These are phyloP conservation scores for Exophiala bonariae DNA, from an alignment of 2,329 filamentous ascomycete genomes.

Conservation along the genomic window DNA sequence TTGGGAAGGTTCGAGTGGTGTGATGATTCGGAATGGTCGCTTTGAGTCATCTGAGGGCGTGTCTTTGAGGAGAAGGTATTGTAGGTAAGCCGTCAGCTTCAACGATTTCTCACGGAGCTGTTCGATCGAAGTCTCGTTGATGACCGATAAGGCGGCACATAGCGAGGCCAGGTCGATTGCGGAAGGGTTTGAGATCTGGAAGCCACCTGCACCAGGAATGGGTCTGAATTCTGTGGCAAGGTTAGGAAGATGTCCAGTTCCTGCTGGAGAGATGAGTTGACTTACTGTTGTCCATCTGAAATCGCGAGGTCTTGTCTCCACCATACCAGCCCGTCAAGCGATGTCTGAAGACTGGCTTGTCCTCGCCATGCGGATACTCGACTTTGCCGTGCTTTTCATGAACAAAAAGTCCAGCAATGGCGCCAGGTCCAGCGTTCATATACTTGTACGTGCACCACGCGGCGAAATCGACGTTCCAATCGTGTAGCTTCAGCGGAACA, in stretches of 20 bases:
- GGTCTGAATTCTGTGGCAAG: conserved; percentile 64
- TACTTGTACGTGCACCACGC: conserved; percentile 97
- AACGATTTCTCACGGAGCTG: conserved; percentile 71
- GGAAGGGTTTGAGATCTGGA: conserved; percentile 78
- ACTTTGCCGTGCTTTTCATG: conserved; percentile 71
- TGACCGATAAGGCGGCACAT: conserved; percentile 70
- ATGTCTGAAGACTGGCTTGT: conserved; percentile 53
- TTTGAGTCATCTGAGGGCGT: conserved; percentile 21
- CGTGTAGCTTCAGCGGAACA: conserved; percentile 74
- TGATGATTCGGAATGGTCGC: conserved; percentile 63
- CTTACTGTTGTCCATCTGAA: conserved; percentile 74
- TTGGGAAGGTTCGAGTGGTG: conserved; percentile 65
- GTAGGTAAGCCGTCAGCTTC: conserved; percentile 73
- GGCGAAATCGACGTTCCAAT: conserved; percentile 90
- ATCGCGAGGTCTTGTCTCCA: conserved; percentile 71
- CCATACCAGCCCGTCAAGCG: conserved; percentile 87
- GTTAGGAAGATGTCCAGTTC: conserved; percentile 21
- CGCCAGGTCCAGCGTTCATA: conserved; percentile 80
- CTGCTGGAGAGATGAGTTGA: not conserved
- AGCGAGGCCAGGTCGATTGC: conserved; percentile 77
- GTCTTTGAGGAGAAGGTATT: conserved; percentile 59
- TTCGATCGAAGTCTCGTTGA: conserved; percentile 68
- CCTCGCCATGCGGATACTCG: conserved; percentile 29
- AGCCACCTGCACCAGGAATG: conserved; percentile 75
- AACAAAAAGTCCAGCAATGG: conserved; percentile 78